Conservation (phyloP, 176 grass and related monocot genomes). For the Puccinellia tenuiflora region DNA sequence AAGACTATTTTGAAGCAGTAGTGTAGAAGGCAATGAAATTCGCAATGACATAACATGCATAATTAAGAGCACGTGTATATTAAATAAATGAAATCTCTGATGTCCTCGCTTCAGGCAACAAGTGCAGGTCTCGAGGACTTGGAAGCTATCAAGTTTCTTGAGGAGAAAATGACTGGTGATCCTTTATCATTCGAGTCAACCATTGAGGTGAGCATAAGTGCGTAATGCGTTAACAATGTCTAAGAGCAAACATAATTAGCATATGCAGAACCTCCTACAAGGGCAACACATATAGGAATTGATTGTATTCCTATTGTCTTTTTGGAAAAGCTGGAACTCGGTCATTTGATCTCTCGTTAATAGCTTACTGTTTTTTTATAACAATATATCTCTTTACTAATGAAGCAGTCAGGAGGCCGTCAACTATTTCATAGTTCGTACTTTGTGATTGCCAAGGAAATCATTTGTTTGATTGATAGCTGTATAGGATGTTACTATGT, state of each 20-base stretch:
- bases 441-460: not conserved
- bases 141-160: conserved; percentile 57
- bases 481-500: not conserved
- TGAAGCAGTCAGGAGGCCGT: not conserved
- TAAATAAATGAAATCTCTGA: not conserved
- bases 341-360: not conserved
- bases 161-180: conserved; percentile 39
- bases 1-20: not conserved
- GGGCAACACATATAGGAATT: not conserved
- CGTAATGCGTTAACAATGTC: not conserved
- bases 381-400: not conserved
- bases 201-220: not conserved
- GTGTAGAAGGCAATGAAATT: not conserved
- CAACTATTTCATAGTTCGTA: not conserved
- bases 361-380: not conserved
- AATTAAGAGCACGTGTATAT: not conserved
- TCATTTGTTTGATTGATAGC: not conserved
- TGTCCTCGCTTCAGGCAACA: conserved; percentile 34
- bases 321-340: not conserved
- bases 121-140: conserved; percentile 41
- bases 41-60: not conserved
- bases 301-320: not conserved
- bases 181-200: conserved; percentile 29
- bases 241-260: not conserved
- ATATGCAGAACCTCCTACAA: not conserved